Base-by-base conservation (phyloP, 495 filamentous ascomycete species). In the Xylaria venustula region DNA sequence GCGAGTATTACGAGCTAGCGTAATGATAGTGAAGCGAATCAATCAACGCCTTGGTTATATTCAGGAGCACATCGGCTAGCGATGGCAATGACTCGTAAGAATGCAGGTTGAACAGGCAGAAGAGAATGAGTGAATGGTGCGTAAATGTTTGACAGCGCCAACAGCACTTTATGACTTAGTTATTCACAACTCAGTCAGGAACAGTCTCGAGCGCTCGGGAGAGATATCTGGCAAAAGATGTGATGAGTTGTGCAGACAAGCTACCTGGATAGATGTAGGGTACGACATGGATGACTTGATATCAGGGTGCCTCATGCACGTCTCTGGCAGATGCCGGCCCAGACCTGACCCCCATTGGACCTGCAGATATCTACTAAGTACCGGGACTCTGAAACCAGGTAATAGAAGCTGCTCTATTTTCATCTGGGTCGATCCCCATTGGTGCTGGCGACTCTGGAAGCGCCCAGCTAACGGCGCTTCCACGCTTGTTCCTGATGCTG, bases 401-500 rank as follows among this genome's bases (percentile, higher is more conserved):
- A 58, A 25, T 65, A 62, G 62, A 52, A 62, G 62, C 50, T 53
- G 42, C 58, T 52, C 54, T 64, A 66, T 66, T 64, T 55, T 55
- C 65, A 64, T 46, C 51, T 55, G n/a, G 41, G 30, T 54, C 45
- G 48, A 26, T 23, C 19, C 20, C 51, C 62, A 69, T 69, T 69
- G 67, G 67, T 54, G 20, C 30, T 44, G 46, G 46, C 32, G 48
- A 63, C 56, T 50, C 62, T 47, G 56, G 58, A 67, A 64, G 69
- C 69, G 69, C 69, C 68, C 64, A 66, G 63, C 52, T 49, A 47
- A 44, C 20, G 62, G 64, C 60, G 64, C 60, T 65, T 65, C 58
- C 60, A 46, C 45, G 42, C 58, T 51, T 64, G 47, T 51, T 44
- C 63, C 60, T 52, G 54, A 42, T 34, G 15, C 6, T 57, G 46